Evolutionary conservation across 352 stramenopile genomes (phyloP), one percentile per base, ranked within the genome.

Genomic region (Phytophthora uliginosa): DNA sequence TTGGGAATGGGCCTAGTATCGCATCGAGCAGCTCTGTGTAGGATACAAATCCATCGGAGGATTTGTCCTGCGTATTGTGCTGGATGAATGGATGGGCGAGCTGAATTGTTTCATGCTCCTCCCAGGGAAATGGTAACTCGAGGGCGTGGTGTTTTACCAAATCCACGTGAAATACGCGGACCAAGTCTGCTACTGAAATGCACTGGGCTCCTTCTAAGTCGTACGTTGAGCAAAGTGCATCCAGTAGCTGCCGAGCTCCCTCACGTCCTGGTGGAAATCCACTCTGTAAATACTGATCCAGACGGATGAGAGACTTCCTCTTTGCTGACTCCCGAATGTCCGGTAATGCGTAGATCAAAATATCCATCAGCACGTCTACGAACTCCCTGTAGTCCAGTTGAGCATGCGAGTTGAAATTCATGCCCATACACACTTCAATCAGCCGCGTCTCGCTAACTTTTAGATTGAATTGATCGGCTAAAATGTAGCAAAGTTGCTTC

Each of bases 361-460:
- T 81, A 33, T 92, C 85, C 8, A 86, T 69, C 26, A 92, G 58
- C 18, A 88, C 80, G 28, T 81, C 67, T 0, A 87, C 59, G 26
- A 91, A 81, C 28, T 90, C 82, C 10, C 63, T 76, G 61, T 87
- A 83, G 51, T 90, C 83, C 10, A 93, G 34, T 26, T 83, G 80
- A 7, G 74, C 83, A 18, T 86, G 75, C 1, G 70, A 47, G 52
- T 90, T 84, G 22, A 91, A 90, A 18, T 80, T 90, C 71, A 93
- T 83, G 8, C 85, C 85, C 33, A 93, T 63, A 59, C 85, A 93
- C 0, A 87, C 71, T 48, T 93, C 82, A 51, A 90, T 81, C 12
- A 93, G 64, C 17, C 69, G 56, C 0, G 60, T 61, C 52, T 91
- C 80, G 18, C 55, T 74, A 12, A 85, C 59, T 0, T 80, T 55